These are phyloP conservation scores for Alternaria consortialis DNA, from an alignment of 2,329 filamentous ascomycete genomes.

Conservation along the genomic window DNA sequence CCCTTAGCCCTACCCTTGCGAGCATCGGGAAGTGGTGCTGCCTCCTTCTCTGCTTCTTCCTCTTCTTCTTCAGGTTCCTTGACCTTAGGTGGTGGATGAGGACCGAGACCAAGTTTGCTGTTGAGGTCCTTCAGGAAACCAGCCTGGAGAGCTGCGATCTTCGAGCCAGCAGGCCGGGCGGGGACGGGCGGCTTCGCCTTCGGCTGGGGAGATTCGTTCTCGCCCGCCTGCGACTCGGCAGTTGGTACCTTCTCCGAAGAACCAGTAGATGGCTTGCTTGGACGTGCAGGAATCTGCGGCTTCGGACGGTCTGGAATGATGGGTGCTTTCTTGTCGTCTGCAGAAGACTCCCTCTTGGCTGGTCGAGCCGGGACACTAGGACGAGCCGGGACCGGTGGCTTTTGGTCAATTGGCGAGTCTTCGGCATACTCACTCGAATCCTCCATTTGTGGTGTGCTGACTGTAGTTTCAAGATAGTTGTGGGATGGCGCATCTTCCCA, in stretches of 20 bases:
- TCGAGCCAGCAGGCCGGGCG: constrained; percentile 77
- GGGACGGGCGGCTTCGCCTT: constrained; percentile 89
- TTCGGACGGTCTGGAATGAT: constrained; percentile 67
- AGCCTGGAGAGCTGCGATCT: constrained; percentile 89
- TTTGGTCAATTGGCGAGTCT: constrained; percentile 42
- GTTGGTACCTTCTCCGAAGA: constrained; percentile 51
- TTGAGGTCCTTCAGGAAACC: constrained; percentile 95
- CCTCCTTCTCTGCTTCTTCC: constrained; percentile 65
- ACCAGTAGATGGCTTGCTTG: constrained; percentile 61
- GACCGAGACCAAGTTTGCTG: constrained; percentile 84
- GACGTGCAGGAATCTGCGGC: constrained; percentile 69
- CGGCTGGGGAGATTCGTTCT: constrained; percentile 53
- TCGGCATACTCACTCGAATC: constrained; percentile 55
- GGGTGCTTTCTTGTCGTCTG: constrained; percentile 62
- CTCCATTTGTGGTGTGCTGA: constrained; percentile 63
- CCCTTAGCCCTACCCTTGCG: constrained; percentile 90
- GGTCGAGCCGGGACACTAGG: constrained; percentile 48
- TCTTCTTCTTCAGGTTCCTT: constrained; percentile 70
- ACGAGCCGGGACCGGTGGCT: constrained; percentile 40
- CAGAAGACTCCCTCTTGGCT: constrained; percentile 52
- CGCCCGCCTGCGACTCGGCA: constrained; percentile 32
- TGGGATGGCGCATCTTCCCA: constrained; percentile 96
- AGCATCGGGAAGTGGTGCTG: constrained; percentile 84
- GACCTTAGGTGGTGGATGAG: constrained; percentile 77
- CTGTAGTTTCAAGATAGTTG: constrained; percentile 78